phyloP scores from a whole-genome alignment of 2,329 filamentous ascomycete species.

The Xylariales sp. region DNA sequence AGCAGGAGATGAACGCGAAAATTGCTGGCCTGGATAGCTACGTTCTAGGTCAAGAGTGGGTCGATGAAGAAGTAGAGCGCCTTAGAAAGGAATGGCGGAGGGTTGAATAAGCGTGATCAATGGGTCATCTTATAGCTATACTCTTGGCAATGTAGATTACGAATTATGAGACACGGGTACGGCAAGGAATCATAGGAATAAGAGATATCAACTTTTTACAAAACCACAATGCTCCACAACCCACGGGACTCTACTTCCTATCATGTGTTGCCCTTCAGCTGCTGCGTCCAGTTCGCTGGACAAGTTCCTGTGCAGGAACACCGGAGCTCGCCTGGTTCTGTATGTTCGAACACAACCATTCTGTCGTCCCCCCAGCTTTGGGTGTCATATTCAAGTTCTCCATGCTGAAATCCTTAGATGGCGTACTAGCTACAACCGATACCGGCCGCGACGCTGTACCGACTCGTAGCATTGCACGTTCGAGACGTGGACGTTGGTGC shows the following conservation, averaged over 20 bases:
- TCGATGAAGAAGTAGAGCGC: constrained; percentile 39
- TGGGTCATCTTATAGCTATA: background rate
- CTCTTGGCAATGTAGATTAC: background rate
- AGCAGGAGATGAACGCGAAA: constrained; percentile 54
- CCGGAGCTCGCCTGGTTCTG: constrained; percentile 28
- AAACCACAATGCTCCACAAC: no score
- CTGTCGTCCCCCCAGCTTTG: constrained; percentile 32
- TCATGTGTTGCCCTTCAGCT: constrained; percentile 27
- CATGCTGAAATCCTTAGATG: constrained; percentile 41
- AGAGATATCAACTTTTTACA: background rate
- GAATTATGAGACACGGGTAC: background rate
- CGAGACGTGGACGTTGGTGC: constrained; percentile 30
- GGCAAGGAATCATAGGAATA: background rate
- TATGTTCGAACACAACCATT: constrained; percentile 40
- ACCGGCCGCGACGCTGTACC: constrained; percentile 42
- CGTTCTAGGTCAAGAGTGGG: constrained; percentile 31
- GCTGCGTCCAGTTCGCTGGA: constrained; percentile 32
- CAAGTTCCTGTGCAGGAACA: constrained; percentile 32
- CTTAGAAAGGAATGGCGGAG: constrained; percentile 53
- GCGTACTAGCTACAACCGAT: constrained; percentile 39
- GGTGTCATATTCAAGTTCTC: constrained; percentile 40
- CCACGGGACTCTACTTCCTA: background rate
- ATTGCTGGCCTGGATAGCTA: constrained; percentile 38
- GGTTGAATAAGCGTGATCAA: constrained; percentile 43
- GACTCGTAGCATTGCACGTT: constrained; percentile 36